Evolutionary conservation across 371 early-diverging fungal genomes (phyloP), one percentile per base, ranked within the genome.

Genomic region (Syncephalastrum contaminatum): DNA sequence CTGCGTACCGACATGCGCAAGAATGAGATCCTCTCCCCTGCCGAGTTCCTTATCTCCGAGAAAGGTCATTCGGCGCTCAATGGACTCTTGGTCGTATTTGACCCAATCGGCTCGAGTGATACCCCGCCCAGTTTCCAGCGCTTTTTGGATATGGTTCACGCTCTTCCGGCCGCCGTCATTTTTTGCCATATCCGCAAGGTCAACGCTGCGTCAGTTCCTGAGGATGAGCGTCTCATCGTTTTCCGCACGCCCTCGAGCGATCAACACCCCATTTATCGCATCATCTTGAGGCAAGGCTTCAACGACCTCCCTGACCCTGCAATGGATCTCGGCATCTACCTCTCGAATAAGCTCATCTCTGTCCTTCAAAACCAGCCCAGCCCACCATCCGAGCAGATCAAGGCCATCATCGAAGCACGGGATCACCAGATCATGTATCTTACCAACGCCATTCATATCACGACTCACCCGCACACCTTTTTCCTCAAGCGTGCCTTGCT

Each of bases 261-360:
- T 30, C 4, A 48, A 19, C 20, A 51, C 14, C 21, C 45, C 36
- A 53, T 48, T 22, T 73, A 73, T 45, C 58, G 63, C 0, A 54
- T 63, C 8, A 63, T 66, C 16, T 61, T 66, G 12, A 51, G 68
- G 8, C 70, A 65, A 46, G 74, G 74, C 36, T 70, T 67, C 55
- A 65, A 67, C 30, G 70, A 72, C 21, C 27, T 56, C 3, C 56
- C 54, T 1, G 50, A 54, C 20, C 27, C 25, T 21, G 43, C 16
- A 4, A 43, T 8, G 3, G 64, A 55, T 4, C 51, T 59, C 30
- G 55, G 47, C 25, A 30, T 21, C 1, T 16, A 48, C 30, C 43
- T 64, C 2, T 43, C 43, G 3, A 52, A 51, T 40, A 50, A 45
- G 15, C 45, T 64, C 43, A 27, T 43, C 24, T 30, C 25, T n/a